Percentiles rank a stretch among this genome's conserved stretches.
Evolutionary conservation across 2,329 filamentous ascomycete species (phyloP).

Genomic region (Aspergillus ochraceus): DNA sequence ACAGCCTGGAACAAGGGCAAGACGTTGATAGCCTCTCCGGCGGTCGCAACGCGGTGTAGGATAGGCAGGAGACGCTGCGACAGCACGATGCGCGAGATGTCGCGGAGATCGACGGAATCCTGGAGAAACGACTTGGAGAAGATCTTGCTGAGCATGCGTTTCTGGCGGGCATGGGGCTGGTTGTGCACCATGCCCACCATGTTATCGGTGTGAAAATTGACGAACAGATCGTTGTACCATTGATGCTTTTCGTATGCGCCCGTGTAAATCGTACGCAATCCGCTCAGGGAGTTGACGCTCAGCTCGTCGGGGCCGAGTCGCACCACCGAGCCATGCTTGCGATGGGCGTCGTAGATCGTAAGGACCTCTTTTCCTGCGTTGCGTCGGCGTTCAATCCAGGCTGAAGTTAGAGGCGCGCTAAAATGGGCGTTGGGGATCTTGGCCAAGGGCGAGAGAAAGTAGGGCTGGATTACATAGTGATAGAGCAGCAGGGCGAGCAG

Average conservation of each 20-base stretch:
- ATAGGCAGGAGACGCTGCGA: conserved; percentile 59
- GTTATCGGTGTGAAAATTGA: conserved; percentile 61
- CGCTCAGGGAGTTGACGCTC: conserved; percentile 63
- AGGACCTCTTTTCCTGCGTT: conserved; percentile 57
- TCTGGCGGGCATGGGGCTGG: conserved; percentile 63
- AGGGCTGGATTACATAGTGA: conserved; percentile 26
- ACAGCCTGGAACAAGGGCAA: conserved; percentile 62
- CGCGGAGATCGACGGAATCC: conserved; percentile 54
- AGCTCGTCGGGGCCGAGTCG: conserved; percentile 64
- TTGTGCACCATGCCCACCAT: conserved; percentile 65
- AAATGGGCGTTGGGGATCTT: conserved; percentile 65
- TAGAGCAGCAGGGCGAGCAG: conserved; percentile 17
- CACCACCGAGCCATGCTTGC: conserved; percentile 56
- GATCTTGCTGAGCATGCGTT: conserved; percentile 70
- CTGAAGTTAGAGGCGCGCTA: conserved; percentile 56
- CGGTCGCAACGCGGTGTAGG: conserved; percentile 28
- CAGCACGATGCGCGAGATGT: conserved; percentile 57
- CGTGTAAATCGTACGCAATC: conserved; percentile 60
- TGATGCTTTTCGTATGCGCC: conserved; percentile 67
- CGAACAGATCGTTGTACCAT: conserved; percentile 66
- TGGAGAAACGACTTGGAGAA: conserved; percentile 73
- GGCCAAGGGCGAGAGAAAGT: conserved; percentile 58
- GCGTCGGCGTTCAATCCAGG: conserved; percentile 64
- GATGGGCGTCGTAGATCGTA: conserved; percentile 57
- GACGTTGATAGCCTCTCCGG: conserved; percentile 46